Conservation (phyloP, 352 stramenopile species). For the Globisporangium barbulae region DNA sequence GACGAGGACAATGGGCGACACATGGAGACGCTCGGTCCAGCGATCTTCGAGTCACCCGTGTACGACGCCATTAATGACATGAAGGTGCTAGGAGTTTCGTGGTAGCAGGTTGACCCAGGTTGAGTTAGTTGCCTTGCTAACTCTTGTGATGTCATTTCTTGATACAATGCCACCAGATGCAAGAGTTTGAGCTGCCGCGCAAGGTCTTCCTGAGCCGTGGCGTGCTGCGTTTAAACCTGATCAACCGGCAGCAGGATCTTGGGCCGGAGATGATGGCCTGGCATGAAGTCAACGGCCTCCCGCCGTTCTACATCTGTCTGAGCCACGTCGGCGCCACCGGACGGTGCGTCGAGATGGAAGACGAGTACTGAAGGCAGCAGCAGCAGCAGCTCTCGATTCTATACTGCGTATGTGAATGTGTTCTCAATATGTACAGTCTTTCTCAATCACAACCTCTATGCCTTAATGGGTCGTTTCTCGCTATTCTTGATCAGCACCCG, state of each 20-base stretch:
- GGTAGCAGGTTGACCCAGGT: too few species aligned
- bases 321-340: conserved; percentile 53
- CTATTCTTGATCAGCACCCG: not conserved
- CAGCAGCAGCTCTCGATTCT: too few species aligned
- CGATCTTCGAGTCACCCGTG: conserved; percentile 51
- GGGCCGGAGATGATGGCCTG: conserved; percentile 38
- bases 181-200: conserved; percentile 42
- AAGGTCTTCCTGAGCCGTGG: conserved; percentile 41
- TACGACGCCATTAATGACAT: conserved; percentile 56
- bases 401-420: not conserved
- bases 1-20: conserved; percentile 2
- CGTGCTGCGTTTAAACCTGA: conserved; percentile 55
- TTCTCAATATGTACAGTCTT: not conserved
- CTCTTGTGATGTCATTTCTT: not conserved
- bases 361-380: not conserved
- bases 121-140: not conserved
- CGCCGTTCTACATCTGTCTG: conserved; percentile 71
- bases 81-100: conserved; percentile 13
- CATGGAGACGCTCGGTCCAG: conserved; percentile 7
- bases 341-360: not conserved
- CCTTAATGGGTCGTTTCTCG: not conserved
- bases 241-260: conserved; percentile 50
- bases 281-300: conserved; percentile 40
- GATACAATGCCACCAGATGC: conserved; percentile 25
- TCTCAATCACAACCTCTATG: too few species aligned